phyloP scores from a whole-genome alignment of 2,329 filamentous ascomycete genomes.

The Fusarium miscanthi region DNA sequence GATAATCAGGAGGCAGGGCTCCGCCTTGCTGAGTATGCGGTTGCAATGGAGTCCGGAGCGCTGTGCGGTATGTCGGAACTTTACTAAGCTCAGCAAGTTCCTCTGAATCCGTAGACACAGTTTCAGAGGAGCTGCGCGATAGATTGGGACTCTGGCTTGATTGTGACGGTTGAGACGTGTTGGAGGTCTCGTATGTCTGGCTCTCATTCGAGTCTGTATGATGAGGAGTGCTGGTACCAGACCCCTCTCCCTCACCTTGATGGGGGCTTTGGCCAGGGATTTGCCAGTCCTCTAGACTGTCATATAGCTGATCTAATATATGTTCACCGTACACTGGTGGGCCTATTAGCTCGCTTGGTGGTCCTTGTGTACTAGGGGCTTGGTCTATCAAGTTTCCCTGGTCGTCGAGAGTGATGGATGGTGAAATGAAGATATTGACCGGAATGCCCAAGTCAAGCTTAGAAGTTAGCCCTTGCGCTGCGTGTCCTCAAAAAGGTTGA shows the following conservation, averaged over 20 bases:
- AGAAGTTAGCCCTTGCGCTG: not conserved
- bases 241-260: conserved; percentile 63
- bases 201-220: conserved; percentile 51
- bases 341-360: conserved; percentile 71
- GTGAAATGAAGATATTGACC: conserved; percentile 92
- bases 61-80: conserved; percentile 81
- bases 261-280: conserved; percentile 73
- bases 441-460: conserved; percentile 88
- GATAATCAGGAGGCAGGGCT: conserved; percentile 71
- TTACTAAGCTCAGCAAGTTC: conserved; percentile 74
- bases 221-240: conserved; percentile 53
- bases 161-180: not conserved
- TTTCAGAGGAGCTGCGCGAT: conserved; percentile 61
- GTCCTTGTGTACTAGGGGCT: conserved; percentile 58
- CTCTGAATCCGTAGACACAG: conserved; percentile 64
- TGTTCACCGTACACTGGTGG: conserved; percentile 93
- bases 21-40: conserved; percentile 61
- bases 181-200: conserved; percentile 52
- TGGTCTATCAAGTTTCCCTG: conserved; percentile 79
- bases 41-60: conserved; percentile 71
- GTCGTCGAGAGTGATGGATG: conserved; percentile 86
- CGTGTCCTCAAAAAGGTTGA: rapidly evolving
- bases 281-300: conserved; percentile 84
- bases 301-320: conserved; percentile 89
- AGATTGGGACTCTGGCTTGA: conserved; percentile 45